Base-by-base conservation (phyloP, 1,139 yeast genomes). In the Suhomyces bribrorum region DNA sequence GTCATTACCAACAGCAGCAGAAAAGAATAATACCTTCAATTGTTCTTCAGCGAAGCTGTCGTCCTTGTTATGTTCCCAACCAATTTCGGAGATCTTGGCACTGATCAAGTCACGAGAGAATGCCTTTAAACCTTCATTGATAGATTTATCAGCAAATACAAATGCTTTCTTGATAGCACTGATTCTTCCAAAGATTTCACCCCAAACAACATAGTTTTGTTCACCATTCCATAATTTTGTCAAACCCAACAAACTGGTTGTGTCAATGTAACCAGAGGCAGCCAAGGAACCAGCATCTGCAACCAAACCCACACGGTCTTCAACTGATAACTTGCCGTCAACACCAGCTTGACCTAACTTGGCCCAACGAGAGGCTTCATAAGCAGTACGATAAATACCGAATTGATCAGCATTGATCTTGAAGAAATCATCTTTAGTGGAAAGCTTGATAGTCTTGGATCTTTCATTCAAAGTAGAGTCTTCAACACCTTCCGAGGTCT, bases 291-390 rank as follows among this genome's bases (percentile, higher is more conserved):
- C 81, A 17, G 87, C 86, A 66, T 87, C 96, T 17, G 94, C 88
- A 34, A 87, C 86, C 49, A 87, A 77, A 39, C 95, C 95, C 41
- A 86, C 84, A 62, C 94, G 81, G 61, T 87, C 96, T 59, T 85
- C 90, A 36, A 83, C 87, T 6, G 90, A 75, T 49, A 87, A 73
- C 49, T 77, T 68, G 22, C 87, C 86, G 14, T 71, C 70, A 27
- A 68, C 69, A 42, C 88, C 89, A 37, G 87, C 88, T 49, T 75
- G 62, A 41, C 92, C 88, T 50, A 88, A 76, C 62, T 81, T 82
- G 36, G 70, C 61, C 81, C 94, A 80, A 61, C 95, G 84, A 40
- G 77, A 81, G 26, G 83, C 73, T 9, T 86, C 71, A 63, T 89
- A 88, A 23, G 85, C 77, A 34, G 94, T 85, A 57, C 95, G 79